Percentiles rank a stretch among this genome's conserved stretches.
Evolutionary conservation across 2,329 filamentous ascomycete genomes (phyloP).

Genomic region (Colletotrichum orchidophilum): DNA sequence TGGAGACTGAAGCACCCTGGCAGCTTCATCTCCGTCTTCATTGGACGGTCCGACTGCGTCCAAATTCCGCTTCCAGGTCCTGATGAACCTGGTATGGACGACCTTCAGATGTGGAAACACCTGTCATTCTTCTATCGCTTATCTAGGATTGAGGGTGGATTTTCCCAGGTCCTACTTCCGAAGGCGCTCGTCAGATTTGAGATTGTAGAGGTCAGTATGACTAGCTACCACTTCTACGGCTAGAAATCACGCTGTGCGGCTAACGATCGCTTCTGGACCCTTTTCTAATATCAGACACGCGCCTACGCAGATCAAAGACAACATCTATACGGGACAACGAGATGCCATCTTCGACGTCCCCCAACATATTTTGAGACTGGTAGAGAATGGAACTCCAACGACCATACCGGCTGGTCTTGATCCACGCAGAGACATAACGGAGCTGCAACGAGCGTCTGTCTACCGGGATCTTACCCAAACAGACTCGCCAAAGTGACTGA

Average conservation of each 20-base stretch:
- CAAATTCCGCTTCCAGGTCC: background rate
- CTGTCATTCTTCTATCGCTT: background rate
- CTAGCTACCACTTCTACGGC: too few relatives aligned
- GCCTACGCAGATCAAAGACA: background rate
- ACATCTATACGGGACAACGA: background rate
- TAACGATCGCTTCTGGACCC: fast-evolving
- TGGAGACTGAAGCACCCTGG: background rate
- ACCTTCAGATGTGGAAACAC: background rate
- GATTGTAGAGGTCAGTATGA: background rate
- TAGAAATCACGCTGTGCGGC: background rate
- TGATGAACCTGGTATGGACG: background rate
- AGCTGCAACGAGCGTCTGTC: background rate
- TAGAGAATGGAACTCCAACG: background rate
- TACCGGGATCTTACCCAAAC: background rate
- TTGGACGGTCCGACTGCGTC: background rate
- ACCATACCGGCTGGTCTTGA: background rate
- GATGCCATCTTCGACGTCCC: background rate
- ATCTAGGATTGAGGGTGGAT: background rate
- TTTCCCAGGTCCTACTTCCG: background rate
- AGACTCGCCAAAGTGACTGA: background rate
- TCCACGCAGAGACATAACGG: background rate
- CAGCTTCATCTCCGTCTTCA: background rate
- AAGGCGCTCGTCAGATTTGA: background rate
- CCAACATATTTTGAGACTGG: background rate
- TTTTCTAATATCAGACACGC: fast-evolving